Conservation (phyloP, 2,329 filamentous ascomycete species). For the Diplocarpon rosae region DNA sequence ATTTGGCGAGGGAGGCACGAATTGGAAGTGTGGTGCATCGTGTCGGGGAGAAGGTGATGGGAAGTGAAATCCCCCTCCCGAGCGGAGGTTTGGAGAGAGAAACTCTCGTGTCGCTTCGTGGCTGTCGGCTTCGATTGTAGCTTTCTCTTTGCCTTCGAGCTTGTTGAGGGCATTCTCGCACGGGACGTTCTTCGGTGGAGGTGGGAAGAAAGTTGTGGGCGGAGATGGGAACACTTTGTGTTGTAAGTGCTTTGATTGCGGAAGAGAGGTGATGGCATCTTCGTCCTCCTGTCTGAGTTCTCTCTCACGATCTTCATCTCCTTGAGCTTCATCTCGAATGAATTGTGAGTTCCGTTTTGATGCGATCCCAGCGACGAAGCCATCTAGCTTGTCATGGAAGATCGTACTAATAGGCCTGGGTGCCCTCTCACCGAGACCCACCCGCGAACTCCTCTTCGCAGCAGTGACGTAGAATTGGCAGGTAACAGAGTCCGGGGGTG, state of each 20-base stretch:
- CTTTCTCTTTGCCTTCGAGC: constrained; percentile 36
- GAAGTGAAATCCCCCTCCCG: constrained; percentile 43
- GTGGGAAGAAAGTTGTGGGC: constrained; percentile 22
- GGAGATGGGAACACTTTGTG: constrained; percentile 32
- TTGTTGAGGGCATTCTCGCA: constrained; percentile 35
- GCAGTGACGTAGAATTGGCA: constrained; percentile 94
- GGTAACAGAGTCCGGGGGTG: constrained; percentile 76
- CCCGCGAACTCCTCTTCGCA: constrained; percentile 38
- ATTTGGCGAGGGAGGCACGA: constrained; percentile 39
- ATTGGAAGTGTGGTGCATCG: constrained; percentile 47
- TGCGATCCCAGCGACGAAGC: constrained; percentile 76
- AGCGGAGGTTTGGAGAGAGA: constrained; percentile 15
- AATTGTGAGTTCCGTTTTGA: constrained; percentile 77
- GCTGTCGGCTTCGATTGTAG: constrained; percentile 17
- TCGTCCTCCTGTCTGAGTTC: constrained; percentile 74
- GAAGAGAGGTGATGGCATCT: constrained; percentile 73
- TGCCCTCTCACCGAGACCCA: constrained; percentile 32
- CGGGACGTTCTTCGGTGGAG: constrained; percentile 21
- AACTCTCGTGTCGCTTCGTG: constrained; percentile 32
- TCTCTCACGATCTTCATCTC: constrained; percentile 66
- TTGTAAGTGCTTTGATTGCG: constrained; percentile 54
- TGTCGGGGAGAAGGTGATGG: constrained; percentile 37
- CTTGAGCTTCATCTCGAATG: constrained; percentile 71
- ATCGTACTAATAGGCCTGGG: constrained; percentile 59
- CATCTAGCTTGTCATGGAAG: constrained; percentile 79